Conservation (phyloP, 2,329 filamentous ascomycete species). For the Pyricularia grisea region DNA sequence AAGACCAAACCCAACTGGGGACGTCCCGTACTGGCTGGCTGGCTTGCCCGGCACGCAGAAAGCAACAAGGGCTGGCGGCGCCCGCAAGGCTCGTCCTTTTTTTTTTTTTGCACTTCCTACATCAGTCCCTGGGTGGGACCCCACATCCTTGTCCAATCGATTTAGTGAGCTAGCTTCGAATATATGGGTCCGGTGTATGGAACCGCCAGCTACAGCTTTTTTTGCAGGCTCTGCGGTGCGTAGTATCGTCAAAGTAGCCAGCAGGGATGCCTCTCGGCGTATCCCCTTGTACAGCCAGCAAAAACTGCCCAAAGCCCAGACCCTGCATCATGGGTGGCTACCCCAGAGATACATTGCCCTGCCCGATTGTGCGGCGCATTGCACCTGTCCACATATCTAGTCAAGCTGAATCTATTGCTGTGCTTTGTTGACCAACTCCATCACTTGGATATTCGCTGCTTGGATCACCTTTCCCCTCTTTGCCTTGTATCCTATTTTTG, state of each 20-base stretch:
- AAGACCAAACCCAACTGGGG: constrained; percentile 1
- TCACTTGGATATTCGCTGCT: not conserved
- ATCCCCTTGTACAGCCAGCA: constrained; percentile 28
- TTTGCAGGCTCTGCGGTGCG: not conserved
- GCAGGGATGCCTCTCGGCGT: not conserved
- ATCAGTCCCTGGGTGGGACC: not conserved
- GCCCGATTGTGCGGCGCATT: not conserved
- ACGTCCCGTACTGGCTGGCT: not conserved
- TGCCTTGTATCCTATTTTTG: not conserved
- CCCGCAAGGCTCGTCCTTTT: constrained; percentile 5
- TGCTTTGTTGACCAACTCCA: not conserved
- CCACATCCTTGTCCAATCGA: not conserved
- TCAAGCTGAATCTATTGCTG: not conserved
- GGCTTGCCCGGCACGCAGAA: not conserved
- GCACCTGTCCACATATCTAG: not conserved
- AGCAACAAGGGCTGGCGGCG: constrained; percentile 4
- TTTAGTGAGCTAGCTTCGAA: not conserved
- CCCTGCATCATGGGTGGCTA: constrained; percentile 3
- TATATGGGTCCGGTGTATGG: not conserved
- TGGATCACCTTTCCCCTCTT: not conserved
- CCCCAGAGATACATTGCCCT: constrained; percentile 2
- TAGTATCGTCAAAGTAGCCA: not conserved
- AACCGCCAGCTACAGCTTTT: not conserved
- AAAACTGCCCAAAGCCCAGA: constrained; percentile 3
- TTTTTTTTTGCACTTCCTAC: constrained; percentile 2